Percentiles rank a stretch among this genome's conserved stretches.
Conservation (phyloP, 768 basidiomycete species). For the Mycena indigotica region DNA sequence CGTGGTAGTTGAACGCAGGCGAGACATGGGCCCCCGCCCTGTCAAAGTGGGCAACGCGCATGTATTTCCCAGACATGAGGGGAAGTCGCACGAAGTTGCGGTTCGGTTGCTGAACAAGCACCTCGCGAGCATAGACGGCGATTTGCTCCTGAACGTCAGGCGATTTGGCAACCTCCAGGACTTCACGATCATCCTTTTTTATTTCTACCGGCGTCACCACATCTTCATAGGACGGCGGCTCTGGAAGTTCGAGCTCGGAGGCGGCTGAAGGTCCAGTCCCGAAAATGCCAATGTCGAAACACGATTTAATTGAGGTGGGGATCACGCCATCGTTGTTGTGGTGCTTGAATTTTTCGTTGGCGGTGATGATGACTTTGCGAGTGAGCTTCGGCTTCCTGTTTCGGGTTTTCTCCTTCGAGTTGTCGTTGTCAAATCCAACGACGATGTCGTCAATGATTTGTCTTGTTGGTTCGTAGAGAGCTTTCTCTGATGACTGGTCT, state of each 20-base stretch:
- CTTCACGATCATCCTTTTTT: background rate
- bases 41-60: slow-evolving; percentile 24
- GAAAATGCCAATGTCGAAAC: slow-evolving; percentile 9
- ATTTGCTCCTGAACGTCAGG: slow-evolving; percentile 16
- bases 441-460: background rate
- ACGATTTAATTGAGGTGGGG: slow-evolving; percentile 2
- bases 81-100: slow-evolving; percentile 24
- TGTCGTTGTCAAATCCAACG: background rate
- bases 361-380: background rate
- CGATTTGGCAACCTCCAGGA: background rate
- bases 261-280: slow-evolving; percentile 10
- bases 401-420: background rate
- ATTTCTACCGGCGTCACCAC: slow-evolving; percentile 12
- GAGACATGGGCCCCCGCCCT: slow-evolving; percentile 21
- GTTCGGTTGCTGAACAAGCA: slow-evolving; percentile 25
- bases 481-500: background rate
- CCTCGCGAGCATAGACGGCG: slow-evolving; percentile 19
- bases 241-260: background rate
- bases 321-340: background rate
- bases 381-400: background rate
- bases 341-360: background rate
- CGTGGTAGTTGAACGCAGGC: slow-evolving; percentile 21
- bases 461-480: background rate
- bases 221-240: background rate
- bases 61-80: slow-evolving; percentile 15